A percentile compares a stretch with the other conserved stretches of the same genome.
Evolutionary conservation across 805 yeast species (phyloP).

Genomic region (Candida dendrica): DNA sequence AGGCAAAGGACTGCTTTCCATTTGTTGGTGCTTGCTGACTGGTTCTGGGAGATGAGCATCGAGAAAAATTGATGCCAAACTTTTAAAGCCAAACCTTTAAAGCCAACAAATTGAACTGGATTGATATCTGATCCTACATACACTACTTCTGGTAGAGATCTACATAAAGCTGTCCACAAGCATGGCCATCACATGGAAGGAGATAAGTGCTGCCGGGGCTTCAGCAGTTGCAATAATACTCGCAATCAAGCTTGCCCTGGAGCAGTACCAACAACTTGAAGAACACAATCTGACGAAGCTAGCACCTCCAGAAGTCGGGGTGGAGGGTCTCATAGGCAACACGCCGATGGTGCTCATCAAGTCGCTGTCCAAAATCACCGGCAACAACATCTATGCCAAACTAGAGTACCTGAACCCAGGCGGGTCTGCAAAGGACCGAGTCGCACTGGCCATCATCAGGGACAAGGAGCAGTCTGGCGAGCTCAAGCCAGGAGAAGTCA

Average conservation of each 20-base stretch:
- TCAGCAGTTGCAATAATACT: constrained; percentile 10
- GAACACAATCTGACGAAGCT: constrained; percentile 9
- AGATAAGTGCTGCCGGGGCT: constrained; percentile 17
- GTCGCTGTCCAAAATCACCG: constrained; percentile 65
- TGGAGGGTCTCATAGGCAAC: constrained; percentile 79
- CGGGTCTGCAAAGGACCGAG: constrained; percentile 93
- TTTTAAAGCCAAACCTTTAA: no score
- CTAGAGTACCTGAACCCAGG: constrained; percentile 85
- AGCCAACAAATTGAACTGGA: no score
- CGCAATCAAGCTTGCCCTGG: constrained; percentile 3
- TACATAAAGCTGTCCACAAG: no score
- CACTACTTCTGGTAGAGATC: no score
- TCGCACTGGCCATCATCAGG: constrained; percentile 76
- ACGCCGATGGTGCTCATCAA: constrained; percentile 76
- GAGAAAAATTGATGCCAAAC: no score
- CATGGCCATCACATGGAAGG: constrained; percentile 15
- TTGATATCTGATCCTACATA: no score
- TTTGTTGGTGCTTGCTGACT: no score
- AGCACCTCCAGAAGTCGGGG: constrained; percentile 39
- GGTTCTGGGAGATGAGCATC: no score
- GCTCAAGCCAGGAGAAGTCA: constrained; percentile 56
- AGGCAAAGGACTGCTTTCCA: no score
- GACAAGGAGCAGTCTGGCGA: constrained; percentile 56
- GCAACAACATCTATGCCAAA: constrained; percentile 81
- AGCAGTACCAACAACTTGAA: no score